Evolutionary conservation across 192 early-diverging fungal species (phyloP).

Genomic region (Podila minutissima): DNA sequence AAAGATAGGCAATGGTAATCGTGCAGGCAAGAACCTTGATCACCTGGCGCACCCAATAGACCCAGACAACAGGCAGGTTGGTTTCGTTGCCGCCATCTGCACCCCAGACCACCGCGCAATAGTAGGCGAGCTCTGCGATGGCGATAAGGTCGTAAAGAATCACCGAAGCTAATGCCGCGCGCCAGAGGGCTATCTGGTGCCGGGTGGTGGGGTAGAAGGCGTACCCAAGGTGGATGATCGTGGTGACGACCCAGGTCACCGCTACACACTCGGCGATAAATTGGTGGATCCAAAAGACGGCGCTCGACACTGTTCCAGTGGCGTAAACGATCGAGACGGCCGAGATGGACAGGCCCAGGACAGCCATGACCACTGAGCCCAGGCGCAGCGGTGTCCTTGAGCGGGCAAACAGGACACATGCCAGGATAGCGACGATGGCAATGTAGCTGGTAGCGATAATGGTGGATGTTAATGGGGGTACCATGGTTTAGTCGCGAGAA

Average conservation of each 20-base stretch:
- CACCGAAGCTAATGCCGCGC: conserved; percentile 39
- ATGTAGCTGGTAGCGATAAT: conserved; percentile 32
- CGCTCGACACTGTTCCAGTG: conserved; percentile 12
- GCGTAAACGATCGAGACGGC: conserved; percentile 35
- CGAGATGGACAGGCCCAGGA: conserved; percentile 42
- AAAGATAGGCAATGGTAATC: conserved; percentile 45
- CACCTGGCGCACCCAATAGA: conserved; percentile 46
- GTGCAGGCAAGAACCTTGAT: conserved; percentile 33
- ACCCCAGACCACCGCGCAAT: conserved; percentile 36
- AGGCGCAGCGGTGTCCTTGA: conserved; percentile 38
- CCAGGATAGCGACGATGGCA: conserved; percentile 7
- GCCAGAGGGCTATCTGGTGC: conserved; percentile 46
- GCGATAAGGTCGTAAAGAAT: conserved; percentile 43
- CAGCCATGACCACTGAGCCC: conserved; percentile 36
- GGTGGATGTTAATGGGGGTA: conserved; percentile 9
- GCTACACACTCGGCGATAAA: conserved; percentile 37
- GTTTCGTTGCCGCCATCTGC: background rate
- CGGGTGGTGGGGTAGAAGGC: conserved; percentile 48
- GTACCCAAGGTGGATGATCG: conserved; percentile 49
- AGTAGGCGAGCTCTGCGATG: conserved; percentile 34
- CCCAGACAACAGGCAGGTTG: conserved; percentile 19
- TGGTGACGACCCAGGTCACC: conserved; percentile 41
- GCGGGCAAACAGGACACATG: conserved; percentile 31
- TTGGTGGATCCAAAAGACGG: conserved; percentile 39
- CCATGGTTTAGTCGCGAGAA: background rate